Base-by-base conservation (phyloP, 164 flowering plant genomes). In the Magnolia changhungtana region DNA sequence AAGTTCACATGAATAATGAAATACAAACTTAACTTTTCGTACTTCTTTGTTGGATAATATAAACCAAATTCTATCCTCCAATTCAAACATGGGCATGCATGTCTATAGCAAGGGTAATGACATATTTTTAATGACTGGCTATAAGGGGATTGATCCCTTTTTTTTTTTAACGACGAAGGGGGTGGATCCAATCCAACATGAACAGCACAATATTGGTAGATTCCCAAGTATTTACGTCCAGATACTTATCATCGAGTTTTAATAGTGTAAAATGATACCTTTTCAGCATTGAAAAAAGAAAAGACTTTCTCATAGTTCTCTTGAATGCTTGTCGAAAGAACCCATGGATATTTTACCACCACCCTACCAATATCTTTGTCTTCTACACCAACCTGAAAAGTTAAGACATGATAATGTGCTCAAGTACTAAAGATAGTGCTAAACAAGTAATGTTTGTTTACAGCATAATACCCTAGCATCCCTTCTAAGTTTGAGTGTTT, bases 311-410 rank as follows among this genome's bases (percentile, higher is more conserved):
- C 78, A 64, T 82, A 88, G 81, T 96, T 93, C 72, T 85, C 88
- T 78, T 84, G 86, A 75, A 96, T 84, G 81, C 93, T 84, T 23
- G 83, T 78, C 7, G 98, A 96, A 71, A 93, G 82, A 79, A 93
- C 82, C 99, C 99, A 96, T 23, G 99, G 99, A 81, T 96, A 93
- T 77, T 92, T 93, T 18, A 87, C 24, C 75, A 96, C 74, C 90
- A 92, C 80, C 82, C 73, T 88, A 24, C 92, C 91, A 74, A 88
- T 51, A 77, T 86, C 88, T 66, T 84, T 80, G 76, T 82, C 84
- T 29, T 64, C 79, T 2, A 78, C 81, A 73, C 87, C 89, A 74
- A 86, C 81, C 97, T 93, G 78, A 67, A 80, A 74, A 65, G 29
- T 69, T 20, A 67, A 45, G 73, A 76, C 65, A 69, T 52, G 72